Base-by-base conservation (phyloP, 352 stramenopile species). In the Pythium pyrilobum region DNA sequence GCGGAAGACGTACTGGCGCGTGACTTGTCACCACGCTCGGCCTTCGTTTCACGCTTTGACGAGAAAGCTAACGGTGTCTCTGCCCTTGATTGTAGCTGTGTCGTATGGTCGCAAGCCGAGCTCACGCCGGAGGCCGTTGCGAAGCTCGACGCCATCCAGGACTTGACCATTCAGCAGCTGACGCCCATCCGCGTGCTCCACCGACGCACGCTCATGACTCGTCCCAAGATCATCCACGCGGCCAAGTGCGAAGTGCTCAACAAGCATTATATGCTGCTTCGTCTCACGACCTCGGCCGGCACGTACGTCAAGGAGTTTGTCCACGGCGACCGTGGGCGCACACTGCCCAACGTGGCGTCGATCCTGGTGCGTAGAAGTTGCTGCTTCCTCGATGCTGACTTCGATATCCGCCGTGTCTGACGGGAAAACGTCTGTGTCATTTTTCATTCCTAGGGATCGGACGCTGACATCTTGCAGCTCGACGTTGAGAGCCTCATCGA, bases 261-360 rank as follows among this genome's bases (percentile, higher is more conserved):
- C 71, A 72, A 92, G 45, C 95, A 99, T 59, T 99, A 97, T 74
- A 98, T 98, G 80, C 69, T 98, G 18, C 59, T 99, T 50, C 75
- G 90, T 28, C 71, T 99, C 24, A 94, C 79, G 29, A 99, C 97
- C 3, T 97, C 86, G 29, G 96, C 95, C 5, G 93, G 93, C 39
- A 99, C 96, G 9, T 99, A 99, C 66, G 97, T 99, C 38, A 99
- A 99, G 67, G 97, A 99, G 75, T 99, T 99, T 70, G 94, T 99
- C 21, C 96, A 99, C 69, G 96, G 96, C 16, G 97, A 99, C 77
- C 90, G 98, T 31, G 96, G 96, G 10, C 85, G 97, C 42, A 99
- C 97, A n/a, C 57, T 85, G 56, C 97, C 97, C 12, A 99, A 95
- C 64, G 77, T 99, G 10, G 76, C 84, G 6, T 79, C 81, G 11